Evolutionary conservation across 768 basidiomycete genomes (phyloP), one percentile per base, ranked within the genome.

Genomic region (Termitomyces heimii): DNA sequence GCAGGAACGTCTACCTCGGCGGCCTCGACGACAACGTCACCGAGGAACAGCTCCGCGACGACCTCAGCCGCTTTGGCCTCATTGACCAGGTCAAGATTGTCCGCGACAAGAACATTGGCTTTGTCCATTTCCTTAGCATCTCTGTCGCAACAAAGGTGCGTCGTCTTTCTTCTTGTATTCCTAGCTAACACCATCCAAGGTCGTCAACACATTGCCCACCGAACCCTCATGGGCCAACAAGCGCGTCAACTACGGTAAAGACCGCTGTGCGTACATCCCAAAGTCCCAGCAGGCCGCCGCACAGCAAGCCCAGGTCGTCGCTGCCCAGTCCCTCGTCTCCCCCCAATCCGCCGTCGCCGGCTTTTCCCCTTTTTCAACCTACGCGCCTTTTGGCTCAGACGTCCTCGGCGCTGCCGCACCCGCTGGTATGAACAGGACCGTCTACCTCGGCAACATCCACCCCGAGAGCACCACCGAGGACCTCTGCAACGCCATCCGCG

Each of bases 21-120:
- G 93, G 93, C 18, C 76, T 99, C 40, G 94, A 96, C 42, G 92
- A 95, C 72, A 78, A 75, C 51, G 84, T 86, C 77, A 96, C 92
- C 1, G 97, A 98, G 76, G 91, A 95, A 72, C 85, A 85, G 73
- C 76, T 99, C 32, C 76, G 96, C 34, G 94, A 98, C 60, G 94
- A 98, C 68, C 77, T 98, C 24, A 87, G 88, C 65, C 81, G 89
- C 43, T 99, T 96, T 67, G 97, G 97, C 22, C 78, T 96, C 29
- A 98, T 99, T 65, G 97, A 99, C 73, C 96, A 98, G 70, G 95
- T 99, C 70, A 99, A 99, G 82, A 98, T 99, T 67, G 97, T 98
- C 52, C 77, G 96, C 60, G 97, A 99, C 77, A 98, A 98, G 82
- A 97, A 97, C 67, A 98, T 98, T 57, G 97, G 95, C 2, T 99